These are phyloP conservation scores for Pleurotus sapidus DNA, from an alignment of 768 basidiomycete genomes.

Conservation along the genomic window DNA sequence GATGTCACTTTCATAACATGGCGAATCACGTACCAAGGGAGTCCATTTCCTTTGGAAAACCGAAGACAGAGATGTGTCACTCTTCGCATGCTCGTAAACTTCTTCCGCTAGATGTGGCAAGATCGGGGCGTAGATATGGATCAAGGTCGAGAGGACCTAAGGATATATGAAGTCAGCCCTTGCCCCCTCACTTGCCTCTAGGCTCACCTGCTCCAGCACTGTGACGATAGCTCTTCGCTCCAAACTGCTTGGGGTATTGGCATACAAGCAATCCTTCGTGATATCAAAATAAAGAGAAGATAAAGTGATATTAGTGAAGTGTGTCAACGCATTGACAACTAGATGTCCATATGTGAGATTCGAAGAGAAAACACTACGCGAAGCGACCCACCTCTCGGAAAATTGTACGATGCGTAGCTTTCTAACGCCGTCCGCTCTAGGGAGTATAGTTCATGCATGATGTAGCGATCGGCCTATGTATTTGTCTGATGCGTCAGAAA, in stretches of 20 bases:
- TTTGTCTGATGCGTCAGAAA: too few relatives aligned
- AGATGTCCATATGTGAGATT: neutral
- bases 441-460: conserved; percentile 79
- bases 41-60: conserved; percentile 74
- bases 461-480: conserved; percentile 73
- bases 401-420: conserved; percentile 73
- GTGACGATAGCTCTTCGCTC: conserved; percentile 67
- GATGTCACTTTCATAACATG: conserved; percentile 2
- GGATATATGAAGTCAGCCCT: too few relatives aligned
- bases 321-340: conserved; percentile 72
- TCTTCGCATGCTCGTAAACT: conserved; percentile 48
- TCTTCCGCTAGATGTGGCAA: conserved; percentile 92
- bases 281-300: conserved; percentile 93
- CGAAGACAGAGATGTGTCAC: conserved; percentile 38
- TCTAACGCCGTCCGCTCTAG: conserved; percentile 67
- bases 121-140: conserved; percentile 76
- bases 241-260: conserved; percentile 45
- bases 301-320: conserved; percentile 80
- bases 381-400: conserved; percentile 64
- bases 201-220: conserved; percentile 64
- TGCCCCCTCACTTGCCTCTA: too few relatives aligned
- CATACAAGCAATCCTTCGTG: conserved; percentile 88
- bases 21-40: conserved; percentile 48
- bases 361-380: conserved; percentile 5
- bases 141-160: conserved; percentile 69